These are phyloP conservation scores for Acrodontium crateriforme DNA, from an alignment of 2,329 filamentous ascomycete species.

Conservation along the genomic window DNA sequence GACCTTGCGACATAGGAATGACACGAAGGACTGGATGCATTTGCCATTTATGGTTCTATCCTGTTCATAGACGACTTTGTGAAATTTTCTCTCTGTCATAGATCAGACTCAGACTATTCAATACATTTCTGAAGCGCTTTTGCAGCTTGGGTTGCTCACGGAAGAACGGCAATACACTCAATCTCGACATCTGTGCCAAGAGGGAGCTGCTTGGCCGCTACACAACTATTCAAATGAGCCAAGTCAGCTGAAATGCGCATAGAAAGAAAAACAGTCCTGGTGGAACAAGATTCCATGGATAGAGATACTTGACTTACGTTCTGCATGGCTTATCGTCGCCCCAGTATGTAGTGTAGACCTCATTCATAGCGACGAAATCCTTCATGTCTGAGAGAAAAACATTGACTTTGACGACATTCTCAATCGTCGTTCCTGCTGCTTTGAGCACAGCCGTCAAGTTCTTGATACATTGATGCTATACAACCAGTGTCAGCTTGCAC, in stretches of 20 bases:
- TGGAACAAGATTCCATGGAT: neutral
- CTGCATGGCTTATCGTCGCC: constrained; percentile 21
- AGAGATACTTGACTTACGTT: constrained; percentile 11
- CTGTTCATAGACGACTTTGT: neutral
- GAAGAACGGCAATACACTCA: constrained; percentile 33
- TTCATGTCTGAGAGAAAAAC: constrained; percentile 53
- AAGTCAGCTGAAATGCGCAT: constrained; percentile 4
- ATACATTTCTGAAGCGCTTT: constrained; percentile 2
- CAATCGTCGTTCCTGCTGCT: constrained; percentile 44
- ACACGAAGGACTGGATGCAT: too few relatives aligned
- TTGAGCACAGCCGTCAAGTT: constrained; percentile 48
- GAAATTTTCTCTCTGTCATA: neutral
- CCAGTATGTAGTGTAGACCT: constrained; percentile 32
- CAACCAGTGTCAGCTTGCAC: constrained; percentile 7
- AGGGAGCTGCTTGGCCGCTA: constrained; percentile 38
- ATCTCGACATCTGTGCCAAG: constrained; percentile 40
- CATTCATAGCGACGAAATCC: constrained; percentile 47
- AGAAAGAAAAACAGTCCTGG: neutral
- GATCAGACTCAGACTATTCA: neutral
- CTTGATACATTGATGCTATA: constrained; percentile 39
- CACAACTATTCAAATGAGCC: constrained; percentile 28
- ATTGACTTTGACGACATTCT: constrained; percentile 53
- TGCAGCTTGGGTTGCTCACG: constrained; percentile 10
- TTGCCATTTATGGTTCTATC: neutral
- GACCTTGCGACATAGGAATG: too few relatives aligned